phyloP scores from a whole-genome alignment of 805 yeast genomes.

The Wickerhamiella sorbophila region DNA sequence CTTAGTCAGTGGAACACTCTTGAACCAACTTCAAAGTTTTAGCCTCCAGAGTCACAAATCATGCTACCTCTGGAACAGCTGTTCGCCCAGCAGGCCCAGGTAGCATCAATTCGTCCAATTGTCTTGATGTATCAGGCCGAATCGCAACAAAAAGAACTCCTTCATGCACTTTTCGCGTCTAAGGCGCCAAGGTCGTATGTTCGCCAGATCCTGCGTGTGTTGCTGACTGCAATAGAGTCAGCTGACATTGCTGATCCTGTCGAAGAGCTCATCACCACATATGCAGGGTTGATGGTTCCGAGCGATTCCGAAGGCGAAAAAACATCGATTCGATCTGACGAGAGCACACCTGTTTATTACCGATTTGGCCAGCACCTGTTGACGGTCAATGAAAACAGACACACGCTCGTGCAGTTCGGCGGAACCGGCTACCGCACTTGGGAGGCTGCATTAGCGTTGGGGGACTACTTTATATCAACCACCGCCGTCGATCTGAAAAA shows the following conservation, averaged over 20 bases:
- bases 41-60: no score
- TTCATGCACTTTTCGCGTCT: neutral
- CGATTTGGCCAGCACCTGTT: slow-evolving; percentile 5
- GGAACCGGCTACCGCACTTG: slow-evolving; percentile 86
- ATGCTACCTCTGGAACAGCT: neutral
- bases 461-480: slow-evolving; percentile 32
- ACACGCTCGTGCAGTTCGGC: slow-evolving; percentile 31
- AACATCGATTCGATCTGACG: neutral
- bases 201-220: neutral
- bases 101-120: neutral
- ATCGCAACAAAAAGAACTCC: neutral
- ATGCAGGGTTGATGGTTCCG: neutral
- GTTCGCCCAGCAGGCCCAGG: slow-evolving; percentile 5
- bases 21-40: neutral
- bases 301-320: neutral
- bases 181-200: neutral
- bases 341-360: slow-evolving; percentile 3
- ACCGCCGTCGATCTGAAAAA: slow-evolving; percentile 6
- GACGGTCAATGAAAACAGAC: slow-evolving; percentile 16
- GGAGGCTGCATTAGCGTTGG: slow-evolving; percentile 73
- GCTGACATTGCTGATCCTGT: neutral
- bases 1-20: neutral
- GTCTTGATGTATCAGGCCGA: neutral
- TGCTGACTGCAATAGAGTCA: neutral
- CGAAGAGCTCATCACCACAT: neutral